These are phyloP conservation scores for Arthrinium phaeospermum DNA, from an alignment of 2,329 filamentous ascomycete genomes.

Conservation along the genomic window DNA sequence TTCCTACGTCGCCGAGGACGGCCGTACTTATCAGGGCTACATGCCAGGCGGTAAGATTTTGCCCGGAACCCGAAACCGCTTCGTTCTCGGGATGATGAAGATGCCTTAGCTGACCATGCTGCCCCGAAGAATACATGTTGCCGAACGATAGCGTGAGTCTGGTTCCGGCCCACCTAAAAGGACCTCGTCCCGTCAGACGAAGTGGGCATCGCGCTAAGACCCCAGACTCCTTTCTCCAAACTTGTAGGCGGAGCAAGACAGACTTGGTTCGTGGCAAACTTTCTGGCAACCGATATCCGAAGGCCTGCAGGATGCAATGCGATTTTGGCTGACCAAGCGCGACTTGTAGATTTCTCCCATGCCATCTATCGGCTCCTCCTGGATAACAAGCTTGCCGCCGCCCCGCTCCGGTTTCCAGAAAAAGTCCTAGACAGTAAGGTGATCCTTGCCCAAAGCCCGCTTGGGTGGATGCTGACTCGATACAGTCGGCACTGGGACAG, in stretches of 20 bases:
- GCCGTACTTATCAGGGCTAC: constrained; percentile 7
- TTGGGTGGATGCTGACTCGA: not conserved
- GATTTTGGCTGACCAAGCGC: not conserved
- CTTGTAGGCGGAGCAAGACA: not conserved
- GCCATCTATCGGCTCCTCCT: not conserved
- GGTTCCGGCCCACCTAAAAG: not conserved
- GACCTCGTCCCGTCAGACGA: not conserved
- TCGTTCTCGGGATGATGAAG: not conserved
- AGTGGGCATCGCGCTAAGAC: constrained; percentile 10
- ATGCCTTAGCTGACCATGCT: not conserved
- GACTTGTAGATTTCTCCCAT: not conserved
- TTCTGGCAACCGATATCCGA: not conserved
- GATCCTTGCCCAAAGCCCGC: too few species aligned
- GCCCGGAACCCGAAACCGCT: not conserved
- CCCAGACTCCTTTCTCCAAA: not conserved
- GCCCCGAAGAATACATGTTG: not conserved
- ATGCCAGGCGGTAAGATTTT: constrained; percentile 10
- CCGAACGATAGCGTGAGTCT: constrained; percentile 16
- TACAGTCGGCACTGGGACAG: not conserved
- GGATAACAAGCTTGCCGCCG: not conserved
- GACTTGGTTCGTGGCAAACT: not conserved
- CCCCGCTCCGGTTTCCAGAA: not conserved
- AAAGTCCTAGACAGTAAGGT: not conserved
- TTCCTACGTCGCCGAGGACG: not conserved
- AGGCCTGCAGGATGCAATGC: not conserved